Evolutionary conservation across 169 alveolate species (phyloP).

Genomic region (Plasmodium relictum): DNA sequence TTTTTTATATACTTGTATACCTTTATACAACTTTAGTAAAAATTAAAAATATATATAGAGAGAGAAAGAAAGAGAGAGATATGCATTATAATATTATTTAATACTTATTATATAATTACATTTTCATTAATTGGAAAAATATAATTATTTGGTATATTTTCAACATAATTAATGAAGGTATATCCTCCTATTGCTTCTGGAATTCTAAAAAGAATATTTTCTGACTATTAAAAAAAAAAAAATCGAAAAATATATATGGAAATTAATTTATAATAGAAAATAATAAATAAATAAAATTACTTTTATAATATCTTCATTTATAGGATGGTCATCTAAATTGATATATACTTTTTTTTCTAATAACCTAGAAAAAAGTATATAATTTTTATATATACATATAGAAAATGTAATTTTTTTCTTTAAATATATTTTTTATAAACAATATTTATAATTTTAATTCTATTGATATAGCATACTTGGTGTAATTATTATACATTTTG

Average conservation of each 20-base stretch:
- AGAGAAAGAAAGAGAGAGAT: background rate
- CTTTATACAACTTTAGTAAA: conserved; percentile 30
- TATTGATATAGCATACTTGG: conserved; percentile 13
- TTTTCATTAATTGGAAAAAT: conserved; percentile 64
- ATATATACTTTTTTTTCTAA: conserved; percentile 31
- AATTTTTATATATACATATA: background rate
- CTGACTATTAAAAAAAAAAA: conserved; percentile 17
- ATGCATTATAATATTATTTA: background rate
- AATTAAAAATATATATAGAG: background rate
- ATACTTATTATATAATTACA: conserved; percentile 4
- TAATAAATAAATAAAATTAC: background rate
- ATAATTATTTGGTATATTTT: conserved; percentile 42
- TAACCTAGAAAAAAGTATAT: conserved; percentile 12
- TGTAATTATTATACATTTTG: conserved; percentile 25
- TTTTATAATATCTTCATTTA: conserved; percentile 45
- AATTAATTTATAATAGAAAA: background rate
- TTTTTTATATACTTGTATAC: conserved; percentile 53
- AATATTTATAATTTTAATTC: background rate
- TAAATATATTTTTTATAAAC: background rate
- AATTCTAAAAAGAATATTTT: conserved; percentile 34
- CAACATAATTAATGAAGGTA: conserved; percentile 61
- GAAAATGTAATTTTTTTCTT: background rate
- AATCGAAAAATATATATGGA: background rate
- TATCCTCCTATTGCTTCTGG: conserved; percentile 68
- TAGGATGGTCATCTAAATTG: conserved; percentile 45